Conservation (phyloP, 1,284 basidiomycete genomes). For the Grifola frondosa region DNA sequence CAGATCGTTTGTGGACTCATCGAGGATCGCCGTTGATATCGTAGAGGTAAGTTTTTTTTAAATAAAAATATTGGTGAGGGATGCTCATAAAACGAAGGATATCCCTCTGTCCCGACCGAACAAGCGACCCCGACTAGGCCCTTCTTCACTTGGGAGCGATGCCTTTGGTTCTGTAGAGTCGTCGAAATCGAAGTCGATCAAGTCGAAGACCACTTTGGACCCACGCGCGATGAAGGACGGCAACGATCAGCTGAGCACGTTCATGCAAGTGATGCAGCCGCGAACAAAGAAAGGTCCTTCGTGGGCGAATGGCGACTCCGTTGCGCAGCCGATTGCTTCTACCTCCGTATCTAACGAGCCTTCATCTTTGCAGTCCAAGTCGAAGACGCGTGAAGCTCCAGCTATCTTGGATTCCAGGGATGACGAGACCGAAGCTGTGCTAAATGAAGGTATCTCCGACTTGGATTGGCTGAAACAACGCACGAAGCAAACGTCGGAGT, state of each 20-base stretch:
- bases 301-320: conserved; percentile 59
- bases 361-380: no score
- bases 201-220: conserved; percentile 18
- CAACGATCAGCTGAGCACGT: conserved; percentile 50
- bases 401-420: no score
- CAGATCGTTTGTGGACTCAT: conserved; percentile 76
- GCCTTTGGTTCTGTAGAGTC: no score
- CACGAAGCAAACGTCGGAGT: conserved; percentile 54
- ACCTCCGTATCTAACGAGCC: no score
- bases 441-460: conserved; percentile 48
- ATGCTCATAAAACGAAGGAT: conserved; percentile 57
- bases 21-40: conserved; percentile 74
- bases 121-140: conserved; percentile 61
- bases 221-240: conserved; percentile 23
- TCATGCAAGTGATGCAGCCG: conserved; percentile 64
- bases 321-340: conserved; percentile 8
- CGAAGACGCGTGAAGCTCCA: no score
- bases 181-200: conserved; percentile 12
- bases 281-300: conserved; percentile 56
- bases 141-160: conserved; percentile 38
- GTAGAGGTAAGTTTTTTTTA: conserved; percentile 61
- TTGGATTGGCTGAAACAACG: conserved; percentile 75
- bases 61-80: not conserved
- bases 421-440: conserved; percentile 14
- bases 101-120: conserved; percentile 64